These are phyloP conservation scores for Aplosporella prunicola DNA, from an alignment of 2,329 filamentous ascomycete species.

Conservation along the genomic window DNA sequence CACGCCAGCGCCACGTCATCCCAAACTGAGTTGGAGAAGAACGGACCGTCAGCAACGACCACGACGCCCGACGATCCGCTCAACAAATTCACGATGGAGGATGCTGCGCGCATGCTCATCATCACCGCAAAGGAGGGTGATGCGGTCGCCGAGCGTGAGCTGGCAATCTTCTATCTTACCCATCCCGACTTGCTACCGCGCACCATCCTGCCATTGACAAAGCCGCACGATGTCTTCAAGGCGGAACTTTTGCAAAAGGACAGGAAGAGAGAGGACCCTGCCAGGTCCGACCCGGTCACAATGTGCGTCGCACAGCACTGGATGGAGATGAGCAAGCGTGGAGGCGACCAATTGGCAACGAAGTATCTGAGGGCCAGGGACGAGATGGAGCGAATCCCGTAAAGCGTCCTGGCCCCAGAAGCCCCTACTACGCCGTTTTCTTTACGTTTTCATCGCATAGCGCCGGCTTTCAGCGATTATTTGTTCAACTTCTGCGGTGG, in stretches of 20 bases:
- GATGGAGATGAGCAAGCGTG: constrained; percentile 83
- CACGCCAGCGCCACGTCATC: constrained; percentile 23
- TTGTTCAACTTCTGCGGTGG: too few relatives aligned
- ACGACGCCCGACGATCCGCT: constrained; percentile 29
- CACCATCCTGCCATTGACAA: constrained; percentile 73
- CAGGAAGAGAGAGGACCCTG: constrained; percentile 46
- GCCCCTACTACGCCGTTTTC: too few relatives aligned
- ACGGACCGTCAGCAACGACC: constrained; percentile 9
- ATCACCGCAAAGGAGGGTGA: constrained; percentile 91
- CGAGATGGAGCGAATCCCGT: constrained; percentile 51
- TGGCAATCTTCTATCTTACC: constrained; percentile 87
- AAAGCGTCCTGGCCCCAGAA: too few relatives aligned
- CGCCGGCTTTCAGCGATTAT: too few relatives aligned
- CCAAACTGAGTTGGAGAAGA: constrained; percentile 11
- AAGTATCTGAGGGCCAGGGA: constrained; percentile 68
- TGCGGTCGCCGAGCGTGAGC: constrained; percentile 78
- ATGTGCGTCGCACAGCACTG: constrained; percentile 96
- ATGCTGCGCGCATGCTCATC: constrained; percentile 81
- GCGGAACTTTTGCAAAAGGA: constrained; percentile 66
- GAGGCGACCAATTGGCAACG: constrained; percentile 77
- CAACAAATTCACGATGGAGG: constrained; percentile 60
- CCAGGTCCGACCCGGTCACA: constrained; percentile 68
- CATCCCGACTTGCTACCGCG: constrained; percentile 76
- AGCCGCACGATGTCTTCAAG: constrained; percentile 83
- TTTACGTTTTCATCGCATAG: too few relatives aligned